Base-by-base conservation (phyloP, 192 early-diverging fungal species). In the Coemansia sp. region DNA sequence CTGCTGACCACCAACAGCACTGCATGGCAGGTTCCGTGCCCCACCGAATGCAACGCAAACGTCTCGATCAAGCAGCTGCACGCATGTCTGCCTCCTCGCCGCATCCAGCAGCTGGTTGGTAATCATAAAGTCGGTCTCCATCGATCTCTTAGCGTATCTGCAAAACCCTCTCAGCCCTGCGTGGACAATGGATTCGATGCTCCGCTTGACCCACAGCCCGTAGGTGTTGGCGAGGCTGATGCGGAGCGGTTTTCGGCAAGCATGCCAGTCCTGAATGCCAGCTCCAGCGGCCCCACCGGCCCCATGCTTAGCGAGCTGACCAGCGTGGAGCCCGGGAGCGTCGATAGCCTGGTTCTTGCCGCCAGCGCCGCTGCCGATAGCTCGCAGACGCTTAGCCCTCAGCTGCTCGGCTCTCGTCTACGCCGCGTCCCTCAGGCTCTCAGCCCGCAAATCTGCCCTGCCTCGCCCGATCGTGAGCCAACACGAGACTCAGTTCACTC, bases 391-490 rank as follows among this genome's bases (percentile, higher is more conserved):
- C 53, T 77, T 37, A 77, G 67, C 56, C 74, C 68, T 4, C 58
- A 70, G 56, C 66, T 64, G 0, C 63, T 69, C 21, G 73, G 68
- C 2, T 77, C 74, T 18, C 55, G 68, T 0, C 48, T 77, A 31
- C 74, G 68, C 11, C 51, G 74, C 9, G 60, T 77, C 21, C 56
- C 74, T 26, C 70, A 77, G 60, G 60, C 61, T 15, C 53, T 76
- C 20, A 20, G 39, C n/a, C 30, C 50, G 30, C 39, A 11, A 9
- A 4, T 6, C 15, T 26, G 36, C 11, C 28, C 15, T 10, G 40
- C 49, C 18, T 9, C 31, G 17, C 41, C 51, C n/a, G 32, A 34
- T 34, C 32, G 7, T 7, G 39, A 51, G 45, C 38, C 15, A 41
- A 14, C 60, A 34, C 6, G 32, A 6, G 32, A 34, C 6, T 6